Base-by-base conservation (phyloP, 495 filamentous ascomycete species). In the Talaromyces thailandensis region DNA sequence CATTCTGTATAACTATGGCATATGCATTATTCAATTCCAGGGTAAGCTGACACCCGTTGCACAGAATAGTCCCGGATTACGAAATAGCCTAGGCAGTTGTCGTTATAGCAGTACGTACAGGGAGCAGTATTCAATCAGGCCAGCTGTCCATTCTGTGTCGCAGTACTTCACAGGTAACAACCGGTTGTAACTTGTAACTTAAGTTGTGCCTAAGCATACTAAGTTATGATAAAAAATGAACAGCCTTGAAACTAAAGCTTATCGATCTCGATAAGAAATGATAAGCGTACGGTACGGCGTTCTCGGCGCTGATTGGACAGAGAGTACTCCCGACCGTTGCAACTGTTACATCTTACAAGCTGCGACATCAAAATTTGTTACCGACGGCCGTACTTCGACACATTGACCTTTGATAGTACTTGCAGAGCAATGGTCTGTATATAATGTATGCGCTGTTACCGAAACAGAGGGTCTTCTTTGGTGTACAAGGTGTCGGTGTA, bases 301-400 rank as follows among this genome's bases (percentile, higher is more conserved):
- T 16, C 18, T 4, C 8, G 51, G 8, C 16, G 14, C n/a, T 57
- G 55, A 57, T 57, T 57, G 55, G 55, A 25, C 55, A 21, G 29
- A 21, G 1, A 8, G 16, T n/a, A 7, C n/a, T 21, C 12, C 29
- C 18, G 26, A 23, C 55, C 55, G 55, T 35, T 57, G 55, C 55
- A 57, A 57, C 55, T 32, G 55, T 57, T 57, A 57, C 55, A 57
- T 57, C 29, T 31, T 57, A 32, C 18, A 35, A 57, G 55, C 26
- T 57, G 51, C 51, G 21, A 55, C 51, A 23, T 55, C 11, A 8
- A 48, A 21, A 18, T 21, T 21, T 21, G 43, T 48, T 48, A 48
- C 43, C n/a, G n/a, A n/a, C n/a, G n/a, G n/a, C n/a, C 43, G 43
- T 48, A 18, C 37, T 40, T 12, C 16, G n/a, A 37, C 35, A 37